Base-by-base conservation (phyloP, 768 basidiomycete species). In the Psilocybe cubensis region DNA sequence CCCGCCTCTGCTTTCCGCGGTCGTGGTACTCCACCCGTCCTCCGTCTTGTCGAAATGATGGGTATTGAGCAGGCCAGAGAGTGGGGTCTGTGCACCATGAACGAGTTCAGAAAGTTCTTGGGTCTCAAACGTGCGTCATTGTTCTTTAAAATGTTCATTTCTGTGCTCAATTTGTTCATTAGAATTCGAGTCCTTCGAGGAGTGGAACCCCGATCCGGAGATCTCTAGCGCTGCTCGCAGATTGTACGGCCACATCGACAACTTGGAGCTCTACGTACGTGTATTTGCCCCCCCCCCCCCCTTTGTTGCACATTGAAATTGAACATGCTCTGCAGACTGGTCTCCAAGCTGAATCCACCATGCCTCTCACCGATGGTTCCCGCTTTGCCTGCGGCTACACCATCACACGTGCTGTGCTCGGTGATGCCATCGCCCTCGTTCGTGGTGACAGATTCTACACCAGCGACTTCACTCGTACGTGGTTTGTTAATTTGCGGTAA, bases 71-170 rank as follows among this genome's bases (percentile, higher is more conserved):
- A 85, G 67, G 78, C 80, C 2, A 68, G 85, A 33, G 61, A 63
- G 6, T 86, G 85, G 84, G 84, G 84, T 25, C 75, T 79, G 2
- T 82, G 82, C 63, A 77, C 80, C 5, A 76, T 83, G 76, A 85
- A 84, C 50, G 82, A 84, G 67, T 84, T 84, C 66, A 71, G 83
- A 35, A 62, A 73, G 60, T 81, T 79, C 68, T 58, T 85, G 27
- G 80, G 80, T 7, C 65, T 85, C 17, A 77, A 75, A 63, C 69
- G 78, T 75, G 28, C 9, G 72, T 69, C 28, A 27, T 23, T 20
- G 33, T 18, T 42, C 23, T 35, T 48, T 25, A 3, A 21, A 31
- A 10, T 33, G 17, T 52, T 20, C n/a, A 9, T 21, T 23, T 43
- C 3, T 4, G 14, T 58, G 20, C 20, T 45, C 28, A 35, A 1